Evolutionary conservation across 345 rosid genomes (phyloP).

Genomic region (Populus deltoides): DNA sequence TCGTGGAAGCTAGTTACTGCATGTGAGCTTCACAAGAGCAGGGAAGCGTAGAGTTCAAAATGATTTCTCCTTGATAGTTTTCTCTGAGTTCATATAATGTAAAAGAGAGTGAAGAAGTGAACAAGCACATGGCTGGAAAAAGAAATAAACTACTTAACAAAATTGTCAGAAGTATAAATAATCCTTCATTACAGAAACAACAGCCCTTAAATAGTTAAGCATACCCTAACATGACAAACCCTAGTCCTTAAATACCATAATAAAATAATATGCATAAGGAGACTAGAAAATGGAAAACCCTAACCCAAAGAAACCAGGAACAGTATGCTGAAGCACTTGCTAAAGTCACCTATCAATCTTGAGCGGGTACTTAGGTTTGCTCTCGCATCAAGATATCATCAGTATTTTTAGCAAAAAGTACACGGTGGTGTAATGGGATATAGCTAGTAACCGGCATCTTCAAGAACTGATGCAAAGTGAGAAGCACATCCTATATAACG

Average conservation of each 20-base stretch:
- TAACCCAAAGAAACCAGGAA: not conserved
- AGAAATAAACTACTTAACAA: too few species aligned
- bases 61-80: not conserved
- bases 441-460: not conserved
- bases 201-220: not conserved
- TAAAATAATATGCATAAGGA: not conserved
- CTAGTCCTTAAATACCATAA: not conserved
- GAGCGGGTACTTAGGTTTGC: not conserved
- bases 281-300: not conserved
- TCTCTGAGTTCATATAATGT: not conserved
- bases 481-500: not conserved
- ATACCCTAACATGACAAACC: not conserved
- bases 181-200: not conserved
- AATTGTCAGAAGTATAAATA: not conserved
- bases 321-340: not conserved
- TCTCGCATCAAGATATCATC: not conserved
- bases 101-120: not conserved
- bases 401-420: not conserved
- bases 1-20: not conserved
- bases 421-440: not conserved
- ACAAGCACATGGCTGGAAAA: not conserved
- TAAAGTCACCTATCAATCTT: not conserved
- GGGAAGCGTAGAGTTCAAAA: not conserved
- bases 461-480: not conserved
- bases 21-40: not conserved